A percentile compares a stretch with the other conserved stretches of the same genome.
Evolutionary conservation across 1,284 basidiomycete species (phyloP).

Genomic region (Boletus mariae): DNA sequence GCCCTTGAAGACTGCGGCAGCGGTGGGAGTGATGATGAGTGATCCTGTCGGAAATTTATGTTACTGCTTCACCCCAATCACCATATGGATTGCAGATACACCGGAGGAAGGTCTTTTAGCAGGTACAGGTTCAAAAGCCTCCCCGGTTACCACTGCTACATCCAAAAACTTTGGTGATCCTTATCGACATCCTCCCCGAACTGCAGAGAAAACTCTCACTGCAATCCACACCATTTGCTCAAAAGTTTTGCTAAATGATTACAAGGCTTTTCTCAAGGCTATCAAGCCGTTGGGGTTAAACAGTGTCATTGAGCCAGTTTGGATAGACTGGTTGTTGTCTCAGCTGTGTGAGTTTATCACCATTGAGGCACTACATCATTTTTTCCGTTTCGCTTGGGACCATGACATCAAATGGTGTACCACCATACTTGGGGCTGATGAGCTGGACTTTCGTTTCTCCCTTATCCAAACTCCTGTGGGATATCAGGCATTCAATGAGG

Average conservation of each 20-base stretch:
- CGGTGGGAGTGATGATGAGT: conserved; percentile 27
- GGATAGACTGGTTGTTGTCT: neutral
- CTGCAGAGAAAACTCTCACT: neutral
- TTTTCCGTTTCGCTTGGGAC: neutral
- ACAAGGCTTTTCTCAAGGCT: neutral
- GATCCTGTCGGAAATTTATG: conserved; percentile 23
- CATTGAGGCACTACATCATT: neutral
- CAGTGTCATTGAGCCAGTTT: neutral
- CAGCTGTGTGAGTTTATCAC: neutral
- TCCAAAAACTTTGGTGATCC: conserved; percentile 6
- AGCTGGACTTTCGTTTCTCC: neutral
- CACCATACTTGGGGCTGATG: neutral
- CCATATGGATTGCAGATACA: conserved; percentile 7
- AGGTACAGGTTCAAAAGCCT: neutral
- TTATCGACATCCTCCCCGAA: conserved; percentile 2
- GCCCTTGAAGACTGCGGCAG: conserved; percentile 30
- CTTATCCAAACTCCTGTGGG: neutral
- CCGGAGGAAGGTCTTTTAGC: conserved; percentile 4
- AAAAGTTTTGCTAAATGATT: neutral
- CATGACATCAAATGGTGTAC: neutral
- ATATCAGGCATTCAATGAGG: neutral
- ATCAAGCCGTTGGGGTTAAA: neutral
- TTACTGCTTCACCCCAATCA: conserved; percentile 7
- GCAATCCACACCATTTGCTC: neutral
- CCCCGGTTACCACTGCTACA: conserved; percentile 2